A percentile compares a stretch with the other conserved stretches of the same genome.
Evolutionary conservation across 345 rosid genomes (phyloP).

Genomic region (Kernera saxatilis): DNA sequence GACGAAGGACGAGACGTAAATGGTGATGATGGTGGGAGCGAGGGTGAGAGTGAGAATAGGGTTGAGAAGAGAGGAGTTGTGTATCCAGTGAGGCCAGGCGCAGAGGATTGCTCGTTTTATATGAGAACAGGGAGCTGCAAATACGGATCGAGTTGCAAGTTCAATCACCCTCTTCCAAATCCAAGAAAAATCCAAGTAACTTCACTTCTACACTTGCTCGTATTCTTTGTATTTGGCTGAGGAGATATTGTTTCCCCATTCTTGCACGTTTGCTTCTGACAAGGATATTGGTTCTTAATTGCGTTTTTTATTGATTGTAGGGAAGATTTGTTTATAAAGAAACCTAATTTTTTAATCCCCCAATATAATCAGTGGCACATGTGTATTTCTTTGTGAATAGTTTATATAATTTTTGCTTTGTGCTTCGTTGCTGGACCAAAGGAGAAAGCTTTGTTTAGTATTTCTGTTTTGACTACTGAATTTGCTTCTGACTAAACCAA

Average conservation of each 20-base stretch:
- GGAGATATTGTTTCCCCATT: background rate
- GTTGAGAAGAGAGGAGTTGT: constrained; percentile 10
- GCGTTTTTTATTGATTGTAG: background rate
- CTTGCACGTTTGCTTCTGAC: constrained; percentile 2
- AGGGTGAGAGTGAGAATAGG: constrained; percentile 6
- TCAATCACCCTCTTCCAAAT: constrained; percentile 67
- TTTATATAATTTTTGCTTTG: background rate
- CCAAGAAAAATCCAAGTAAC: constrained; percentile 47
- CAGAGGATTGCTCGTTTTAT: constrained; percentile 77
- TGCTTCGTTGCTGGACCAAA: background rate
- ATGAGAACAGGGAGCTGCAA: constrained; percentile 83
- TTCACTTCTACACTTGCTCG: background rate
- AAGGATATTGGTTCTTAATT: background rate
- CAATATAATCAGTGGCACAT: constrained; percentile 2
- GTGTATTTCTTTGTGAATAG: background rate
- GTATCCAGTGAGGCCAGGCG: constrained; percentile 74
- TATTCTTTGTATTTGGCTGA: background rate
- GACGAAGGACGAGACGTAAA: background rate
- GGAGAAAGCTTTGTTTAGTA: background rate
- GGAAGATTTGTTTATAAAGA: background rate
- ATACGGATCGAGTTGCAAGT: constrained; percentile 81
- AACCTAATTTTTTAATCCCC: background rate
- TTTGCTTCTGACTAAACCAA: background rate
- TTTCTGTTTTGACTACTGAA: background rate
- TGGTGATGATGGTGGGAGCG: constrained; percentile 8